Evolutionary conservation across 768 basidiomycete species (phyloP).

Genomic region (Leccinum sublutescens): DNA sequence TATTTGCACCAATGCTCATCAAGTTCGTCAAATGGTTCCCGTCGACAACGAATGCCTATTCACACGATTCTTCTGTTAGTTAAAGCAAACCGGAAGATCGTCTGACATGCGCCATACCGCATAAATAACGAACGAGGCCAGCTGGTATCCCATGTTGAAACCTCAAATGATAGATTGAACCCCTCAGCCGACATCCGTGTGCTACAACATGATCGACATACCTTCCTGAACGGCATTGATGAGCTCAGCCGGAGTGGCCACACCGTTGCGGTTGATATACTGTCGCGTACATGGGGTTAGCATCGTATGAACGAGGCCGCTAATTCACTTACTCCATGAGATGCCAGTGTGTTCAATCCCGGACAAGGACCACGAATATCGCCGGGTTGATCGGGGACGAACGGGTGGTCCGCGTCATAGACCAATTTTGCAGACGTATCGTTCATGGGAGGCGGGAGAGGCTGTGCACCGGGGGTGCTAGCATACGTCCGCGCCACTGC

Average conservation of each 20-base stretch:
- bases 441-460: constrained; percentile 21
- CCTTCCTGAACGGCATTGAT: constrained; percentile 26
- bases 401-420: constrained; percentile 20
- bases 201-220: not conserved
- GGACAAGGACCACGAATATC: constrained; percentile 29
- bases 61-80: not conserved
- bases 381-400: constrained; percentile 6
- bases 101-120: constrained; percentile 9
- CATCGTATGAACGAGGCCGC: not conserved
- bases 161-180: constrained; percentile 2
- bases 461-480: constrained; percentile 24
- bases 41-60: constrained; percentile 26
- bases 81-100: not conserved
- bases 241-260: constrained; percentile 22
- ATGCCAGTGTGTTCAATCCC: constrained; percentile 25
- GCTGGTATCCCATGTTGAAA: constrained; percentile 24
- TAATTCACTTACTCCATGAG: constrained; percentile 22
- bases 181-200: not conserved
- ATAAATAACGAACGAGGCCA: constrained; percentile 21
- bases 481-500: constrained; percentile 11
- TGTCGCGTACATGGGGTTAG: not conserved
- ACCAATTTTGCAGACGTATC: constrained; percentile 18
- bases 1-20: constrained; percentile 27
- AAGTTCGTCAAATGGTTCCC: constrained; percentile 29
- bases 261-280: constrained; percentile 21